Conservation (phyloP, 306 rosid species). For the Arachis stenosperma region DNA sequence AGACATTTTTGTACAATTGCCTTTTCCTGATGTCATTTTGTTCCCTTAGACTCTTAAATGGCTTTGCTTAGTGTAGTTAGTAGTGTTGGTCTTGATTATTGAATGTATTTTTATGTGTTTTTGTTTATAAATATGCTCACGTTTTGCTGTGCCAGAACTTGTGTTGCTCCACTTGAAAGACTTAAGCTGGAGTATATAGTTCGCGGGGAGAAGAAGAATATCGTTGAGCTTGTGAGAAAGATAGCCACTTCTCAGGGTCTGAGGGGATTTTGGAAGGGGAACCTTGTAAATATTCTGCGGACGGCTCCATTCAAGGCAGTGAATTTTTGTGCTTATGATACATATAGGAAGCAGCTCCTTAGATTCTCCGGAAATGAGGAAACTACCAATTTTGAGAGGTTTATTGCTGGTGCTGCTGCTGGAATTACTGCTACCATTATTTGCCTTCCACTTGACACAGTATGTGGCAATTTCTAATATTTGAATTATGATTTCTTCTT, state of each 20-base stretch:
- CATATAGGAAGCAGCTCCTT: slow-evolving; percentile 85
- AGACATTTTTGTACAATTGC: neutral
- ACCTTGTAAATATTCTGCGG: slow-evolving; percentile 85
- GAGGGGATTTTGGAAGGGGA: slow-evolving; percentile 98
- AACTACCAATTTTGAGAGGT: slow-evolving; percentile 88
- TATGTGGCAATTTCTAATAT: slow-evolving; percentile 48
- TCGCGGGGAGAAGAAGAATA: slow-evolving; percentile 78
- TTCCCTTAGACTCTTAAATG: neutral
- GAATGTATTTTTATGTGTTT: neutral
- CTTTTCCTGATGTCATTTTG: neutral
- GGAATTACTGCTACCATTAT: slow-evolving; percentile 82
- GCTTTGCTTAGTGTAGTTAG: slow-evolving; percentile 7
- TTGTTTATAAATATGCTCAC: neutral
- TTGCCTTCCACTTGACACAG: slow-evolving; percentile 96
- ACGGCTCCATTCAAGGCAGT: slow-evolving; percentile 97
- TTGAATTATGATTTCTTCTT: slow-evolving; percentile 19
- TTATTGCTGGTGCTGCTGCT: slow-evolving; percentile 95
- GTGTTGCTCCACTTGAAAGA: slow-evolving; percentile 96
- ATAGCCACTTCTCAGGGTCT: slow-evolving; percentile 85
- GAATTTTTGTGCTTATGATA: slow-evolving; percentile 88
- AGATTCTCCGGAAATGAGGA: slow-evolving; percentile 69
- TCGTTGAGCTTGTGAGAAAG: slow-evolving; percentile 61
- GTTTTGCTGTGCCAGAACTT: slow-evolving; percentile 62
- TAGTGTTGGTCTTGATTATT: neutral
- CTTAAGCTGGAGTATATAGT: slow-evolving; percentile 95